Base-by-base conservation (phyloP, 2,329 filamentous ascomycete species). In the Calonectria honghensis region DNA sequence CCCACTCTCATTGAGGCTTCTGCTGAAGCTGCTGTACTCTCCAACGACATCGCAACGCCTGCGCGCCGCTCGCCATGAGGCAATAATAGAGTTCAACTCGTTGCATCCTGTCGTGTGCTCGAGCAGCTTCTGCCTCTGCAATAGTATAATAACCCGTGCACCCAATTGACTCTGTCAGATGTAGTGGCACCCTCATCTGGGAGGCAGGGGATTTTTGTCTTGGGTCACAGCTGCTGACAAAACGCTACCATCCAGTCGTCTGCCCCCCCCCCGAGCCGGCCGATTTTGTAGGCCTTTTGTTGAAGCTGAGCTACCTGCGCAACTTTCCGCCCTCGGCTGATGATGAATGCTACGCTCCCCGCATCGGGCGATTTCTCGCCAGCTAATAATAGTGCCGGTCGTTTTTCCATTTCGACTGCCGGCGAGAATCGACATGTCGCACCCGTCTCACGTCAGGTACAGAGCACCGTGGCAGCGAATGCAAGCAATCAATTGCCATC, bases 341-440 rank as follows among this genome's bases (percentile, higher is more conserved):
- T 73, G 45, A 39, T 52, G 45, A 68, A 67, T 57, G 29, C 32
- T 31, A 39, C 51, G 50, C 35, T 65, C 77, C 74, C 76, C 70
- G 76, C 73, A 73, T 73, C 69, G 50, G 50, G 67, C 39, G 52
- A 29, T 35, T 48, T 72, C 51, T 73, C 32, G 41, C 29, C 31
- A 73, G 65, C 78, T 78, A 79, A 79, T 73, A 77, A 79, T 78
- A 79, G 72, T 32, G n/a, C 64, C 35, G 32, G 24, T 41, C 24
- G 27, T 41, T 71, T 39, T 65, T 45, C 45, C 18, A 24, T 65
- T 41, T 63, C 2, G 48, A 27, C 66, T 61, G 52, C 54, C 29
- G 63, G 48, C 29, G 37, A 64, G 54, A 77, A 64, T 69, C 73
- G 73, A 79, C 76, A 75, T 73, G 73, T 77, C 68, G 70, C 37